Conservation (phyloP, 176 grass and related monocot species). For the Echinochloa phyllopogon region DNA sequence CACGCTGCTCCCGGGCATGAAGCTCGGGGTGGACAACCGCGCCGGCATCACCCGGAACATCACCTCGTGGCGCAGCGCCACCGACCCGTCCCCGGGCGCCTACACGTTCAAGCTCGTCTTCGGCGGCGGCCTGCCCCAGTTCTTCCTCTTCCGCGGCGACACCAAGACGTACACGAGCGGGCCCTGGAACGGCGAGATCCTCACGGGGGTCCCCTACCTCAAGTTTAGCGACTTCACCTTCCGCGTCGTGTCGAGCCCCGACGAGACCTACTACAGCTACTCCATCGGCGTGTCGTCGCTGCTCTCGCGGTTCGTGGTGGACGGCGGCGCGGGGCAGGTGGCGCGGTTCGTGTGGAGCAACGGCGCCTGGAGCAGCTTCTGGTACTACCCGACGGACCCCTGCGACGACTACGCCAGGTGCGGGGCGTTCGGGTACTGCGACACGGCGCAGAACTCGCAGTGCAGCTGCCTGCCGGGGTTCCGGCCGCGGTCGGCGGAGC, state of each 20-base stretch:
- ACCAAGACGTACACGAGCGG: conserved; percentile 36
- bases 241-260: not conserved
- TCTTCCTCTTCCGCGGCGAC: conserved; percentile 34
- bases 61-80: conserved; percentile 50
- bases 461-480: conserved; percentile 66
- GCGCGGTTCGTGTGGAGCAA: conserved; percentile 31
- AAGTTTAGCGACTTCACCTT: conserved; percentile 39
- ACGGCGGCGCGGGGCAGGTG: conserved; percentile 3
- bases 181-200: conserved; percentile 56
- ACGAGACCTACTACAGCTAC: conserved; percentile 56
- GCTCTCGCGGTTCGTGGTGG: conserved; percentile 26
- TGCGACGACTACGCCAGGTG: conserved; percentile 54
- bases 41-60: conserved; percentile 47
- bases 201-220: conserved; percentile 52
- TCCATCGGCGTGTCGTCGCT: not conserved
- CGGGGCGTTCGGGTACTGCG: conserved; percentile 61
- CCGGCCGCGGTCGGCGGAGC: conserved; percentile 37
- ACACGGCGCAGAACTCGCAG: not conserved
- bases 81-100: conserved; percentile 48
- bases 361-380: conserved; percentile 36
- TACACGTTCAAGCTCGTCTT: conserved; percentile 50
- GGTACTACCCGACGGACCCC: conserved; percentile 55
- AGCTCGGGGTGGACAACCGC: conserved; percentile 46
- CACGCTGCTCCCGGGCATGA: conserved; percentile 62
- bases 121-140: conserved; percentile 42